Percentiles rank a stretch among this genome's conserved stretches.
Evolutionary conservation across 768 basidiomycete genomes (phyloP).

Genomic region (Albatrellus ellisii): DNA sequence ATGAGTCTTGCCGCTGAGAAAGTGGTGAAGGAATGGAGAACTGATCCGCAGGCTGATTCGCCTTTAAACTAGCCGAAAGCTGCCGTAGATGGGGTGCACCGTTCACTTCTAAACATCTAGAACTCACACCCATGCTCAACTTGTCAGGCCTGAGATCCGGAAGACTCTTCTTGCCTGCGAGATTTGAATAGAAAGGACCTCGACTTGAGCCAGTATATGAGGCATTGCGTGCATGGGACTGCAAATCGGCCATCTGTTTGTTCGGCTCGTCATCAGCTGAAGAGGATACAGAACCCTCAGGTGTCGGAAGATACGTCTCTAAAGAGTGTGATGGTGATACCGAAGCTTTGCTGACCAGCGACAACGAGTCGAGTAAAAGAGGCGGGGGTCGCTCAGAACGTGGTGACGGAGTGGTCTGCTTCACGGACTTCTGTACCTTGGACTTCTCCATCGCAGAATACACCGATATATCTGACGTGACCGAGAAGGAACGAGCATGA

Average conservation of each 20-base stretch:
- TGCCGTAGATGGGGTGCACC: constrained; percentile 13
- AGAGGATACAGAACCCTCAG: constrained; percentile 35
- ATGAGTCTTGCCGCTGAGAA: constrained; percentile 34
- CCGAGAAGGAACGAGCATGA: constrained; percentile 48
- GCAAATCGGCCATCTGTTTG: too few species aligned
- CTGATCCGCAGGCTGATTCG: constrained; percentile 10
- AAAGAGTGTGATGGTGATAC: constrained; percentile 32
- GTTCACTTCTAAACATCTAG: constrained; percentile 15
- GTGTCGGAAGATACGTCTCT: constrained; percentile 42
- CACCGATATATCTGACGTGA: constrained; percentile 42
- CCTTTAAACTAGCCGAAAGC: constrained; percentile 4
- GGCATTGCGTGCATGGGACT: constrained; percentile 37
- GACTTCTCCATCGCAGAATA: constrained; percentile 23
- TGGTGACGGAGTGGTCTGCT: constrained; percentile 2
- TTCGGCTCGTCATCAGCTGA: constrained; percentile 30
- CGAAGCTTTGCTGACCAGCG: constrained; percentile 17
- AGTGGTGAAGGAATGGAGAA: constrained; percentile 23
- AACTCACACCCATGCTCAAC: constrained; percentile 21
- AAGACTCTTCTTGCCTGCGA: constrained; percentile 66
- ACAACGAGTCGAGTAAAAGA: constrained; percentile 34
- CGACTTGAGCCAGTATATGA: constrained; percentile 31
- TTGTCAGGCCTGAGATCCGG: constrained; percentile 63
- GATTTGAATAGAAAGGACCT: constrained; percentile 23
- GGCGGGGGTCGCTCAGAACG: constrained; percentile 32
- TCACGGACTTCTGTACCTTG: neutral